Evolutionary conservation across 2,329 filamentous ascomycete genomes (phyloP).

Genomic region (Trichophyton schoenleinii): DNA sequence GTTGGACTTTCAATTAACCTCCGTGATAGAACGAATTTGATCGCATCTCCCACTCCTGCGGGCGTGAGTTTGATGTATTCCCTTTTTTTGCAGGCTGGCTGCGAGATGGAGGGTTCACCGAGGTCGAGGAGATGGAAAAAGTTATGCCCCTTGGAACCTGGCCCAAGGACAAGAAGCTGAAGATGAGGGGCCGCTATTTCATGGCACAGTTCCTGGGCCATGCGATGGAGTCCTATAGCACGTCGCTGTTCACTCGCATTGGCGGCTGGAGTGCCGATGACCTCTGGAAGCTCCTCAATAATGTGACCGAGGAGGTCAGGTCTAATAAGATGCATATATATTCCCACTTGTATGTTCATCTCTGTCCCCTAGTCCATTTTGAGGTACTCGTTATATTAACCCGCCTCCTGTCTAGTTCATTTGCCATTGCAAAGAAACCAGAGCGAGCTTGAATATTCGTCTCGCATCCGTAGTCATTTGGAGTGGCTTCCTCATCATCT

Average conservation of each 20-base stretch:
- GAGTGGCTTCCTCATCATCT: background rate
- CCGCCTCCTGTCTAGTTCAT: background rate
- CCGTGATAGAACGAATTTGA: slow-evolving; percentile 8
- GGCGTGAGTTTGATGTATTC: slow-evolving; percentile 11
- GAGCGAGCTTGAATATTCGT: background rate
- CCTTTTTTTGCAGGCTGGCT: slow-evolving; percentile 7
- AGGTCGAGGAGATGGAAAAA: slow-evolving; percentile 9
- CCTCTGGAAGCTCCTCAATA: slow-evolving; percentile 15
- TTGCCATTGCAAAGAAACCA: slow-evolving; percentile 4
- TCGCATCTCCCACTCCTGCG: slow-evolving; percentile 4
- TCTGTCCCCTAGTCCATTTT: background rate
- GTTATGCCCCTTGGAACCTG: slow-evolving; percentile 14
- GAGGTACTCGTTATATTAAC: background rate
- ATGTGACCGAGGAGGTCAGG: slow-evolving; percentile 16
- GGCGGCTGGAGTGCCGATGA: slow-evolving; percentile 18
- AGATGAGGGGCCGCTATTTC: slow-evolving; percentile 16
- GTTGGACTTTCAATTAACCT: no score
- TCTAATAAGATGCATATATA: slow-evolving; percentile 22
- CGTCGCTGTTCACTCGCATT: slow-evolving; percentile 19
- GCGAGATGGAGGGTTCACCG: slow-evolving; percentile 8
- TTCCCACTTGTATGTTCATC: slow-evolving; percentile 16
- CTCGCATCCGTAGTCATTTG: background rate
- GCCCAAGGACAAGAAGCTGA: slow-evolving; percentile 13
- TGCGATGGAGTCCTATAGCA: slow-evolving; percentile 19
- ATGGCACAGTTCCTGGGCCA: slow-evolving; percentile 17